Conservation (phyloP, 768 basidiomycete species). For the Candolleomyces efflorescens region DNA sequence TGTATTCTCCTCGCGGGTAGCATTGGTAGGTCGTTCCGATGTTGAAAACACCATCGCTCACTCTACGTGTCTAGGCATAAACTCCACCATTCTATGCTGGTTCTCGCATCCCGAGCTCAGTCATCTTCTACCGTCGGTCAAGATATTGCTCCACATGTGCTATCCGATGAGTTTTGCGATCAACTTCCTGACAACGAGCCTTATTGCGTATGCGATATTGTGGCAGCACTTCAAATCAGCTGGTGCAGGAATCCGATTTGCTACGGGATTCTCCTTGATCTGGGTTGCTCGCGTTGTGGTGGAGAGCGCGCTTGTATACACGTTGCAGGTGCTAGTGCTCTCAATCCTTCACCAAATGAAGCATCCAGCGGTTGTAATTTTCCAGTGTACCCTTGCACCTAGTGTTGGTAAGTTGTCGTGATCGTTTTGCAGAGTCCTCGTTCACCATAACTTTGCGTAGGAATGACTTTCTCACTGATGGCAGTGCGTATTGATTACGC, state of each 20-base stretch:
- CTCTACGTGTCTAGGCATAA: constrained; percentile 12
- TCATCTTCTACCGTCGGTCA: constrained; percentile 9
- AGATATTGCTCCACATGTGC: constrained; percentile 12
- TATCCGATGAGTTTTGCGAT: constrained; percentile 19
- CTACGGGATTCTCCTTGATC: constrained; percentile 9
- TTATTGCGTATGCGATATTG: constrained; percentile 24
- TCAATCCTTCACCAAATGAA: constrained; percentile 21
- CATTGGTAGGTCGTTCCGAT: constrained; percentile 19
- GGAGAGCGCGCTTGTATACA: constrained; percentile 28
- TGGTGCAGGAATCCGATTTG: constrained; percentile 14
- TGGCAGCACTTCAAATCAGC: constrained; percentile 18
- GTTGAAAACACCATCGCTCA: no score
- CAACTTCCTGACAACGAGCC: constrained; percentile 21
- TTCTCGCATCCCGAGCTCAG: constrained; percentile 13
- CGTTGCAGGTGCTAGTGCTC: constrained; percentile 21
- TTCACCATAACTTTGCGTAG: no score
- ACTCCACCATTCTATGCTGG: constrained; percentile 19
- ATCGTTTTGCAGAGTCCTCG: neutral
- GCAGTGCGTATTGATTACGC: no score
- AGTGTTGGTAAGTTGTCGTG: neutral
- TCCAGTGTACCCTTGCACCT: neutral
- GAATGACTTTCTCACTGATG: no score
- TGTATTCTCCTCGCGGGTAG: constrained; percentile 13
- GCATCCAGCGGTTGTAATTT: neutral
- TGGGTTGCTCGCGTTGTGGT: constrained; percentile 21